Evolutionary conservation across 2,329 filamentous ascomycete species (phyloP).

Genomic region (Rosellinia necatrix): DNA sequence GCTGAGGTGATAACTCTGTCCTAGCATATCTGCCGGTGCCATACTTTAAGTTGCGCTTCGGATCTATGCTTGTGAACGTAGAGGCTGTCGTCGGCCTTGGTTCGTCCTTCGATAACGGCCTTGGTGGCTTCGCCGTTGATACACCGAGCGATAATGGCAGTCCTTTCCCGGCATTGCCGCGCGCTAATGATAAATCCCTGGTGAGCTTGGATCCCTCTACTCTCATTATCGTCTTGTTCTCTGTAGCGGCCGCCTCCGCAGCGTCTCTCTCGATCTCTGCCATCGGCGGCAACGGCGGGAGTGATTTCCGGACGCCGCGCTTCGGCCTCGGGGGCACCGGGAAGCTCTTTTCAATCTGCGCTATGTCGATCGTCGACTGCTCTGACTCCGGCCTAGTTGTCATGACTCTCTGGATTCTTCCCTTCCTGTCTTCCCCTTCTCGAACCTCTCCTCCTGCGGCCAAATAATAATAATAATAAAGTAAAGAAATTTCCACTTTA

Average conservation of each 20-base stretch:
- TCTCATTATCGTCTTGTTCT: conserved; percentile 4
- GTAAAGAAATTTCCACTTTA: neutral
- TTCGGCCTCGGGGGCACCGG: conserved; percentile 28
- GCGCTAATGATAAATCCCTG: conserved; percentile 20
- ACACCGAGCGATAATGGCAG: conserved; percentile 25
- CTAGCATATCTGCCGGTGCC: conserved; percentile 49
- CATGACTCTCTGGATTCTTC: conserved; percentile 24
- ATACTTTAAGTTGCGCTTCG: conserved; percentile 51
- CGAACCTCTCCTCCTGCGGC: neutral
- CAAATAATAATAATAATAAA: neutral
- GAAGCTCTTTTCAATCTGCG: conserved; percentile 32
- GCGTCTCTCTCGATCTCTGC: conserved; percentile 27
- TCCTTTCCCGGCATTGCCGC: conserved; percentile 20
- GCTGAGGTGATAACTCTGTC: conserved; percentile 58
- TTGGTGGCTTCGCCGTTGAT: conserved; percentile 23
- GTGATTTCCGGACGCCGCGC: conserved; percentile 31
- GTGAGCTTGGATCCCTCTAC: conserved; percentile 15
- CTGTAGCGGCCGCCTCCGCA: conserved; percentile 7
- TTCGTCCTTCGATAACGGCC: conserved; percentile 32
- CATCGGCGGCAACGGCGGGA: conserved; percentile 36
- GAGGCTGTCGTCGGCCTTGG: conserved; percentile 41
- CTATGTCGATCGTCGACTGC: conserved; percentile 32
- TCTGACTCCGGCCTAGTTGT: conserved; percentile 26
- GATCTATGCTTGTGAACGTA: conserved; percentile 42
- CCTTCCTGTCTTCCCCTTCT: neutral